These are phyloP conservation scores for Heritiera littoralis DNA, from an alignment of 345 rosid species.

Conservation along the genomic window DNA sequence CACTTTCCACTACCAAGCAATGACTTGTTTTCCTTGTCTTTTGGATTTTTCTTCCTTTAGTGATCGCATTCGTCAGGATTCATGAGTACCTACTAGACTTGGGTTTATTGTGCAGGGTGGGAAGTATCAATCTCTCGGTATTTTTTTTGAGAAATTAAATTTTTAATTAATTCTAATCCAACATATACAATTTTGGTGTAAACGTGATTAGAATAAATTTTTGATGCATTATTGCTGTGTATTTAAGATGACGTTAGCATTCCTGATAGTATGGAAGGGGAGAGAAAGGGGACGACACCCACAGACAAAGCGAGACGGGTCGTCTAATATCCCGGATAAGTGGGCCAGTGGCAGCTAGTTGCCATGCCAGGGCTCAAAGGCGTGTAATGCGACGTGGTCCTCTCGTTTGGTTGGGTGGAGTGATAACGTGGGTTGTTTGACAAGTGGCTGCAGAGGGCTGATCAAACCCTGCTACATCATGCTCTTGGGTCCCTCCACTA, in stretches of 20 bases:
- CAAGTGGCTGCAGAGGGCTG: constrained; percentile 16
- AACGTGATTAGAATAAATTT: too few relatives aligned
- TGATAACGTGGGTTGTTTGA: constrained; percentile 16
- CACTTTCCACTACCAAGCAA: not conserved
- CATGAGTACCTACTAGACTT: not conserved
- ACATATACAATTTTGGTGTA: too few relatives aligned
- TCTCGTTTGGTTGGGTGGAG: not conserved
- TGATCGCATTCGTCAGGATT: not conserved
- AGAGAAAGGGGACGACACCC: too few relatives aligned
- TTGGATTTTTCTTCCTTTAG: not conserved
- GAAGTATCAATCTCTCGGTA: not conserved
- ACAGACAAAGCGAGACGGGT: not conserved
- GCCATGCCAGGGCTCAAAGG: not conserved
- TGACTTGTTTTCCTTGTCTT: not conserved
- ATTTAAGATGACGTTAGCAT: too few relatives aligned
- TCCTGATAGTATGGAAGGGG: not conserved
- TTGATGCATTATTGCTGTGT: too few relatives aligned
- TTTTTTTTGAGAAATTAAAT: too few relatives aligned
- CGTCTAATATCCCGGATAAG: not conserved
- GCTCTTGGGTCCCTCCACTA: not conserved
- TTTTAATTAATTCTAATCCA: too few relatives aligned
- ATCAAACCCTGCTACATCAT: not conserved
- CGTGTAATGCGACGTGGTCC: not conserved
- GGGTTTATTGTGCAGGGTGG: not conserved
- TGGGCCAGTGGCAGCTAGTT: not conserved